A percentile compares a stretch with the other conserved stretches of the same genome.
Conservation (phyloP, 1,139 yeast species). For the Yarrowia galli region DNA sequence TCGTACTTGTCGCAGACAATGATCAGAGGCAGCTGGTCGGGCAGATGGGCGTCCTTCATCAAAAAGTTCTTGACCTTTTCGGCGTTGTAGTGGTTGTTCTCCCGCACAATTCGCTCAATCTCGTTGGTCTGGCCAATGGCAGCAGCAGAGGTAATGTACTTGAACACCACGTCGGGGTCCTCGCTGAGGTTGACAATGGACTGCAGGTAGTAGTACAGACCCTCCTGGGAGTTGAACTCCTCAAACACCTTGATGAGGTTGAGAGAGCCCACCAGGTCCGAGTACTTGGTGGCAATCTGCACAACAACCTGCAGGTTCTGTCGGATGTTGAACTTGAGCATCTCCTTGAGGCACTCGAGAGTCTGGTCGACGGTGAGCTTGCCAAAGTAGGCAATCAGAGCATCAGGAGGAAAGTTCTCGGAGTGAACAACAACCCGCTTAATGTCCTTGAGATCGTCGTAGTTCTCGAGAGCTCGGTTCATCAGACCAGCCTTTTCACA, state of each 20-base stretch:
- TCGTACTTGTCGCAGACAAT: conserved; percentile 94
- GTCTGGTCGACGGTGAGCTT: conserved; percentile 95
- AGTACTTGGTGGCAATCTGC: conserved; percentile 95
- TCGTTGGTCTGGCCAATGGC: conserved; percentile 89
- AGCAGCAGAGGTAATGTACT: conserved; percentile 94
- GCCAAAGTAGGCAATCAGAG: conserved; percentile 93
- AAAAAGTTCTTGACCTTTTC: conserved; percentile 96
- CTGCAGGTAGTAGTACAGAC: conserved; percentile 90
- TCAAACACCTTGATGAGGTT: conserved; percentile 89
- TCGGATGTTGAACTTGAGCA: conserved; percentile 79
- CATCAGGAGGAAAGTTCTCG: conserved; percentile 78
- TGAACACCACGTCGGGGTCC: conserved; percentile 93
- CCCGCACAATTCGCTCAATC: conserved; percentile 94
- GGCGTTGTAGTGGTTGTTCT: conserved; percentile 92
- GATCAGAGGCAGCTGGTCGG: conserved; percentile 94
- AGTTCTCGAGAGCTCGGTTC: conserved; percentile 95
- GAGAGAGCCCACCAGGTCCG: conserved; percentile 89
- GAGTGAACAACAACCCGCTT: conserved; percentile 94
- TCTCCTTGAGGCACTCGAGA: conserved; percentile 83
- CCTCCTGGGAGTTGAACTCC: conserved; percentile 90
- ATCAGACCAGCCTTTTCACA: conserved; percentile 93
- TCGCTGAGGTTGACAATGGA: conserved; percentile 93
- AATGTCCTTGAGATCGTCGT: conserved; percentile 92
- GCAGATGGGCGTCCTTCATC: conserved; percentile 83
- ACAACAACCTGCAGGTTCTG: conserved; percentile 92